Percentiles rank a stretch among this genome's conserved stretches.
These are phyloP conservation scores for Lipomyces spencermartinsiae DNA, from an alignment of 805 yeast species.

Conservation along the genomic window DNA sequence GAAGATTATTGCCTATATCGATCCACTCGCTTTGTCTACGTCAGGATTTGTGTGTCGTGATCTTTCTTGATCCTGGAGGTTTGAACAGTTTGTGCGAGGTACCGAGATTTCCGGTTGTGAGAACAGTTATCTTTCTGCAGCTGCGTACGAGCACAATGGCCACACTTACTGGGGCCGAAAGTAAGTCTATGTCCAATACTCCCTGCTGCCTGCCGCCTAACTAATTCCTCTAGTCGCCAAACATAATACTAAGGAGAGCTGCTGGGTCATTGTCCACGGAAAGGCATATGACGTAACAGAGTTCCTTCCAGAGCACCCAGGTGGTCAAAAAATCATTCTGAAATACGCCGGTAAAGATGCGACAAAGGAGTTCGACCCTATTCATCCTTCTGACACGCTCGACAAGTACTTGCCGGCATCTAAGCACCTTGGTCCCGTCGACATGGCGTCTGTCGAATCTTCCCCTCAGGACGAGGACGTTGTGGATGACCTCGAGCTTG, in stretches of 20 bases:
- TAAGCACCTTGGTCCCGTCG: conserved; percentile 64
- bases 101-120: too few relatives aligned
- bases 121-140: not conserved
- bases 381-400: conserved; percentile 89
- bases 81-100: not conserved
- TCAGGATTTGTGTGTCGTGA: not conserved
- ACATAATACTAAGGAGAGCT: conserved; percentile 65
- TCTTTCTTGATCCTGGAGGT: too few relatives aligned
- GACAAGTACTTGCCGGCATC: conserved; percentile 63
- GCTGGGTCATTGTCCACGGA: conserved; percentile 86
- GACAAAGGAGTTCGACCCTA: conserved; percentile 81
- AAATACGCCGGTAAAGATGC: conserved; percentile 77
- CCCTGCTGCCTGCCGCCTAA: not conserved
- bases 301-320: conserved; percentile 65
- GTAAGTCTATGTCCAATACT: not conserved
- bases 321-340: conserved; percentile 61
- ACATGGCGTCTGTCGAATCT: conserved; percentile 43
- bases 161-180: conserved; percentile 2
- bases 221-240: conserved; percentile 47
- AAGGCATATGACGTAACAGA: conserved; percentile 80
- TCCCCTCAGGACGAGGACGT: conserved; percentile 32
- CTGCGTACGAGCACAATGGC: not conserved
- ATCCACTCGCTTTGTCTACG: not conserved
- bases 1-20: not conserved
- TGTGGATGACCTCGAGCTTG: conserved; percentile 52